phyloP scores from a whole-genome alignment of 495 filamentous ascomycete species.

The Talaromyces stipitatus region DNA sequence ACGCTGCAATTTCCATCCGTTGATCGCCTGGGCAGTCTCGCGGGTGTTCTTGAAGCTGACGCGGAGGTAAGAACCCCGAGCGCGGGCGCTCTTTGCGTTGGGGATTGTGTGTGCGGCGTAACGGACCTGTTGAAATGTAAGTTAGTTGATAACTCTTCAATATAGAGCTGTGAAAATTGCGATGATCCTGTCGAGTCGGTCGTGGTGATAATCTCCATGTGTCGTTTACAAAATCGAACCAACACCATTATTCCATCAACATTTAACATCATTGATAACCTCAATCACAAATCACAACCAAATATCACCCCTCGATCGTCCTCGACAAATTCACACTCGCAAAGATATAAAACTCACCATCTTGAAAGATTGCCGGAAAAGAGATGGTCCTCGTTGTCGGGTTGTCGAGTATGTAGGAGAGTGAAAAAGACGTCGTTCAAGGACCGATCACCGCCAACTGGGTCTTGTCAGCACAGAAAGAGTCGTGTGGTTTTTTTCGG shows the following conservation, averaged over 20 bases:
- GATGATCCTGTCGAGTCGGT: neutral
- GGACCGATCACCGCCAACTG: neutral
- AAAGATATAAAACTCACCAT: slow-evolving; percentile 38
- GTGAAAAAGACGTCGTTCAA: neutral
- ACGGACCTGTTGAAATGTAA: slow-evolving; percentile 62
- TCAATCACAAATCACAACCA: neutral
- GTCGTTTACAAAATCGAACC: too few relatives aligned
- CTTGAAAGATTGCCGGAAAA: slow-evolving; percentile 44
- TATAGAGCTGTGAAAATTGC: neutral
- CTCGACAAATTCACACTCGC: slow-evolving; percentile 9
- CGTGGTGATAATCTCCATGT: neutral
- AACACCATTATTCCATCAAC: too few relatives aligned
- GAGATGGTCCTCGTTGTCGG: slow-evolving; percentile 35
- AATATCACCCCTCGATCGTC: neutral
- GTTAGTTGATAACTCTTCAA: neutral
- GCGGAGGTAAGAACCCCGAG: slow-evolving; percentile 96
- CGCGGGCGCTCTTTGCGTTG: slow-evolving; percentile 87
- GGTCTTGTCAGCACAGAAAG: neutral
- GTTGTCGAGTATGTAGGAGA: slow-evolving; percentile 1
- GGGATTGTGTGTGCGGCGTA: slow-evolving; percentile 91
- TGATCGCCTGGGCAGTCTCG: slow-evolving; percentile 98
- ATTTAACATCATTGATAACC: too few relatives aligned
- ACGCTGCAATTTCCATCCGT: slow-evolving; percentile 95
- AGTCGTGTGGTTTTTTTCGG: slow-evolving; percentile 35
- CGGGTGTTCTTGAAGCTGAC: slow-evolving; percentile 99